Conservation (phyloP, 2,329 filamentous ascomycete genomes). For the Arthroderma uncinatum region DNA sequence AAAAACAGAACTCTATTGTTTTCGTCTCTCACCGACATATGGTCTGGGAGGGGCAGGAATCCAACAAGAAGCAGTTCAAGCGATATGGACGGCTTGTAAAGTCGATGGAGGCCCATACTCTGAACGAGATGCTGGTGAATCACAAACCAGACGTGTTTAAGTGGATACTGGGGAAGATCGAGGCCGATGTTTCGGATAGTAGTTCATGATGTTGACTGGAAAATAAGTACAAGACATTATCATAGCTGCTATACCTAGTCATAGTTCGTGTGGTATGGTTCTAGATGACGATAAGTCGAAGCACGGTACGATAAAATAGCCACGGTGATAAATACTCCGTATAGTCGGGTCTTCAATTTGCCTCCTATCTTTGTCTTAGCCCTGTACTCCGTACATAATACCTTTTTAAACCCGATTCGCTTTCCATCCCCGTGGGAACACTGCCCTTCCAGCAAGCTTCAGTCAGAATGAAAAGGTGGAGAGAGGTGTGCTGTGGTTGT, state of each 20-base stretch:
- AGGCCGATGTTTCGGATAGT: constrained; percentile 11
- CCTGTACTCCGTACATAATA: not conserved
- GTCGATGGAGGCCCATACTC: constrained; percentile 32
- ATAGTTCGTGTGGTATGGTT: not conserved
- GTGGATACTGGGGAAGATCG: constrained; percentile 34
- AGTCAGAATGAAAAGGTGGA: not conserved
- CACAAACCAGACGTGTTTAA: constrained; percentile 42
- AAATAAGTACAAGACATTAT: not conserved
- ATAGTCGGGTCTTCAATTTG: not conserved
- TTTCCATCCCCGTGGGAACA: not conserved
- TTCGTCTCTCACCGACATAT: constrained; percentile 66
- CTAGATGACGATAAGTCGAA: not conserved
- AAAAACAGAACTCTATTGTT: constrained; percentile 55
- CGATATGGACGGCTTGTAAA: constrained; percentile 45
- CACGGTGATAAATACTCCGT: not conserved
- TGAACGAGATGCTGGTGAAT: constrained; percentile 47
- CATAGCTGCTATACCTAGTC: not conserved
- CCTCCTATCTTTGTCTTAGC: not conserved
- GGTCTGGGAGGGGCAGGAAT: constrained; percentile 58
- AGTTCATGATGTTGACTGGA: not conserved
- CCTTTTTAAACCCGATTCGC: not conserved
- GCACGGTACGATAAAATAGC: not conserved
- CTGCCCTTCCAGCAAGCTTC: not conserved
- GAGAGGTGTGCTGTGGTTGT: too few species aligned
- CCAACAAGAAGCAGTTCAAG: constrained; percentile 45